Conservation (phyloP, 495 filamentous ascomycete genomes). For the Annulohypoxylon moriforme region DNA sequence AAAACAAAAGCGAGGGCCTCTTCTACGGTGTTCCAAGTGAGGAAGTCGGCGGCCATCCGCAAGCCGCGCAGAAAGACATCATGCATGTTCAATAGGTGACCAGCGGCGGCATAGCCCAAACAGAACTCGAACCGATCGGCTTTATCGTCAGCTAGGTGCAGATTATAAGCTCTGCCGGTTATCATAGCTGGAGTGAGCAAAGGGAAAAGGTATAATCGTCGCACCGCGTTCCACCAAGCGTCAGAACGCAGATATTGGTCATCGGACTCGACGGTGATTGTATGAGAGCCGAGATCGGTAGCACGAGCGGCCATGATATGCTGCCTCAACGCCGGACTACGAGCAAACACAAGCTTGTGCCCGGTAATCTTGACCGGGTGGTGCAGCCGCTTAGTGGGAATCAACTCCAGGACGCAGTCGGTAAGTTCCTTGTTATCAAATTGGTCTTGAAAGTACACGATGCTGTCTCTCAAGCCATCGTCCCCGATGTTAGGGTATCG, state of each 20-base stretch:
- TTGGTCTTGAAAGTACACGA: constrained; percentile 52
- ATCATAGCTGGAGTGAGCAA: constrained; percentile 46
- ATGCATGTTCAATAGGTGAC: constrained; percentile 59
- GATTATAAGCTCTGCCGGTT: constrained; percentile 23
- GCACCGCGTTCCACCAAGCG: constrained; percentile 60
- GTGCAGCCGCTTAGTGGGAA: constrained; percentile 52
- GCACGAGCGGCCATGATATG: constrained; percentile 45
- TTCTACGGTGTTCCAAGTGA: constrained; percentile 67
- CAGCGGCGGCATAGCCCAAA: constrained; percentile 65
- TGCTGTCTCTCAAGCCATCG: constrained; percentile 50
- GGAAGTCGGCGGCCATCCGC: constrained; percentile 56
- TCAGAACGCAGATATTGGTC: constrained; percentile 63
- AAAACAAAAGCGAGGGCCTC: constrained; percentile 55
- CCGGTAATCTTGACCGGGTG: constrained; percentile 55
- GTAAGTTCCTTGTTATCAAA: constrained; percentile 56
- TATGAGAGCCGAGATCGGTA: constrained; percentile 44
- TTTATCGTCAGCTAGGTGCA: constrained; percentile 45
- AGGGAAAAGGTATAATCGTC: constrained; percentile 61
- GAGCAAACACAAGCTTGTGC: constrained; percentile 64
- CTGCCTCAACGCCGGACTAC: constrained; percentile 58
- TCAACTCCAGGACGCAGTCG: constrained; percentile 63
- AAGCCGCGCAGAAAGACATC: constrained; percentile 58
- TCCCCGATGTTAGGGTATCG: constrained; percentile 37
- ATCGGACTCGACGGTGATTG: constrained; percentile 57
- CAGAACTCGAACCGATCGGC: constrained; percentile 59